phyloP scores from a whole-genome alignment of 768 basidiomycete species.

The Myochromella boudieri region DNA sequence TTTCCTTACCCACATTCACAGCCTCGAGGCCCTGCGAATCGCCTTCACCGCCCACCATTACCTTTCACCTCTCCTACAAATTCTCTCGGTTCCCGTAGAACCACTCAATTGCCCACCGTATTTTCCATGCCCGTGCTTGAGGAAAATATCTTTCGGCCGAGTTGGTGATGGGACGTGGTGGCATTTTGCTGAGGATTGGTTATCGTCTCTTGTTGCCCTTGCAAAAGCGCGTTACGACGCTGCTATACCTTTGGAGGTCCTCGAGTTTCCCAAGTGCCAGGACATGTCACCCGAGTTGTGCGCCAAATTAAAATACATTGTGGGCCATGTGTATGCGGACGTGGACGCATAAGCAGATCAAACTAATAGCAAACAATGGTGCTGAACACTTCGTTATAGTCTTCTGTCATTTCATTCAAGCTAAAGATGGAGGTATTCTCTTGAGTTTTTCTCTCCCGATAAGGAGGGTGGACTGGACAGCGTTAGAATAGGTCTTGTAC shows the following conservation, averaged over 20 bases:
- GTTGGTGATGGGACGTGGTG: slow-evolving; percentile 30
- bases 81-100: not conserved
- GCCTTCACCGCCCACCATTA: not conserved
- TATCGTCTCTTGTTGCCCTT: slow-evolving; percentile 18
- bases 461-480: no score
- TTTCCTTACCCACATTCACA: slow-evolving; percentile 4
- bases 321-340: no score
- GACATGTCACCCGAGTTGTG: not conserved
- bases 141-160: slow-evolving; percentile 29
- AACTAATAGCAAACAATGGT: no score
- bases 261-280: slow-evolving; percentile 29
- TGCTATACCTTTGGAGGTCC: slow-evolving; percentile 15
- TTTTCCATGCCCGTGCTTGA: slow-evolving; percentile 25
- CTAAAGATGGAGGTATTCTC: no score
- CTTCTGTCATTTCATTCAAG: no score
- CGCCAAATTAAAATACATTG: not conserved
- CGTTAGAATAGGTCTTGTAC: no score
- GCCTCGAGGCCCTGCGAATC: slow-evolving; percentile 3
- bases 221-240: slow-evolving; percentile 13
- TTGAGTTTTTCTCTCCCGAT: no score
- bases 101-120: not conserved
- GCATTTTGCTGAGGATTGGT: slow-evolving; percentile 31
- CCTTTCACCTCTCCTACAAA: not conserved
- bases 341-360: no score
- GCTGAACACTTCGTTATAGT: no score